Percentiles rank a stretch among this genome's conserved stretches.
Conservation (phyloP, 768 basidiomycete genomes). For the Rhizopogon rudus region DNA sequence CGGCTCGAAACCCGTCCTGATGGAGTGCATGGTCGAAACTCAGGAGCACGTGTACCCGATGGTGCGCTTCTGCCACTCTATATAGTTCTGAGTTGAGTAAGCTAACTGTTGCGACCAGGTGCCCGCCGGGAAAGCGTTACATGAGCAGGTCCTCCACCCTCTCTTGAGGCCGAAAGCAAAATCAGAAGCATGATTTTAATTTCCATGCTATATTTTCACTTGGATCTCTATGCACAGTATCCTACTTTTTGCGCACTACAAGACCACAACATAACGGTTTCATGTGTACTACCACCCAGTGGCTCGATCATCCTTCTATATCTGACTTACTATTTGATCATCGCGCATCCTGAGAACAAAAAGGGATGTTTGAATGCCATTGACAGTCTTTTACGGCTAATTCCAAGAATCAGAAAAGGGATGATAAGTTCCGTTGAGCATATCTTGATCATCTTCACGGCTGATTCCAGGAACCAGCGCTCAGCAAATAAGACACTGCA, state of each 20-base stretch:
- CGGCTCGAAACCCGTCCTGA: slow-evolving; percentile 74
- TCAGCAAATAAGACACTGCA: no score
- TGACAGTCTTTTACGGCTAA: background rate
- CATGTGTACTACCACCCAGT: slow-evolving; percentile 21
- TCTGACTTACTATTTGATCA: background rate
- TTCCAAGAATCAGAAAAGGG: background rate
- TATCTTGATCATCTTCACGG: no score
- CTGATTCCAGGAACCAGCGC: no score
- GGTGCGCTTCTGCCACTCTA: slow-evolving; percentile 37
- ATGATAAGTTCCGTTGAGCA: no score
- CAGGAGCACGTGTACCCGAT: slow-evolving; percentile 91
- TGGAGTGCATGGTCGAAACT: slow-evolving; percentile 86
- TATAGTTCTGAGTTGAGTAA: background rate
- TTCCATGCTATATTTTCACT: background rate
- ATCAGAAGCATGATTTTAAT: slow-evolving; percentile 15
- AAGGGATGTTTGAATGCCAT: slow-evolving; percentile 18
- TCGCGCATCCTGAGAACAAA: slow-evolving; percentile 7
- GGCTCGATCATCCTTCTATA: background rate
- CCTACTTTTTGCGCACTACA: background rate
- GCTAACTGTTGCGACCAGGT: slow-evolving; percentile 40
- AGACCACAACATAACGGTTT: slow-evolving; percentile 14
- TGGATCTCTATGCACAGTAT: background rate
- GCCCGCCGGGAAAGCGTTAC: slow-evolving; percentile 89
- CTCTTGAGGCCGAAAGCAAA: slow-evolving; percentile 29
- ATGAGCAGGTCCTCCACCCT: slow-evolving; percentile 85